A percentile compares a stretch with the other conserved stretches of the same genome.
These are phyloP conservation scores for Ephemerocybe angulata DNA, from an alignment of 768 basidiomycete genomes.

Conservation along the genomic window DNA sequence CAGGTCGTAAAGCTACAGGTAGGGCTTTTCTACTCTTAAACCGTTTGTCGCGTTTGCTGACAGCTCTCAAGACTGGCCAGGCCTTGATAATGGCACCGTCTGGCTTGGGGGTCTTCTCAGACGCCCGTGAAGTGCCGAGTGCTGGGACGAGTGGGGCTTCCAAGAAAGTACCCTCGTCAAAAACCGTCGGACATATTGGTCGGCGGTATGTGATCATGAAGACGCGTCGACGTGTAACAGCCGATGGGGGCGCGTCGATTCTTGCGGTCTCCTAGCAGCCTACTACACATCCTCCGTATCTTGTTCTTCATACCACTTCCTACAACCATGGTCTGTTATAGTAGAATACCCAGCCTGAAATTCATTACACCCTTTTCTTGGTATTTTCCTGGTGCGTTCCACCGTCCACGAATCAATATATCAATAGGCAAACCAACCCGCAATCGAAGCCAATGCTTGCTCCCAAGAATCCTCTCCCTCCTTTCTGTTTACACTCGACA, in stretches of 20 bases:
- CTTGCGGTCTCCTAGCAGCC: no score
- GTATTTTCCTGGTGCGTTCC: no score
- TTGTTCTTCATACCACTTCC: no score
- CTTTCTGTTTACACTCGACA: conserved; percentile 10
- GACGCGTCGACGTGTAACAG: conserved; percentile 57
- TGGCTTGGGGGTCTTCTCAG: conserved; percentile 42
- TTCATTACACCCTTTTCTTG: no score
- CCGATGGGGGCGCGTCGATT: conserved; percentile 62
- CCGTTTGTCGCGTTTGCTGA: neutral
- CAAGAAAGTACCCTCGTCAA: no score
- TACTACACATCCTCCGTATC: no score
- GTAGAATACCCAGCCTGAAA: no score
- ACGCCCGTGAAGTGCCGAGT: conserved; percentile 1
- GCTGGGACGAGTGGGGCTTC: no score
- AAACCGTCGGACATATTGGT: conserved; percentile 41
- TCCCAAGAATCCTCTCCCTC: neutral
- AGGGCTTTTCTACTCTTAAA: conserved; percentile 8
- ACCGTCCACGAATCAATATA: no score
- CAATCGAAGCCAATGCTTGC: neutral
- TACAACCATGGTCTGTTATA: no score
- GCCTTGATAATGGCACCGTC: conserved; percentile 68
- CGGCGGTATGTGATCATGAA: conserved; percentile 58
- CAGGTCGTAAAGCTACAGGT: conserved; percentile 65
- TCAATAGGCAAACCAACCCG: neutral
- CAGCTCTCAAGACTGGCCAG: conserved; percentile 57